phyloP scores from a whole-genome alignment of 1,284 basidiomycete genomes.

The Cronartium quercuum region DNA sequence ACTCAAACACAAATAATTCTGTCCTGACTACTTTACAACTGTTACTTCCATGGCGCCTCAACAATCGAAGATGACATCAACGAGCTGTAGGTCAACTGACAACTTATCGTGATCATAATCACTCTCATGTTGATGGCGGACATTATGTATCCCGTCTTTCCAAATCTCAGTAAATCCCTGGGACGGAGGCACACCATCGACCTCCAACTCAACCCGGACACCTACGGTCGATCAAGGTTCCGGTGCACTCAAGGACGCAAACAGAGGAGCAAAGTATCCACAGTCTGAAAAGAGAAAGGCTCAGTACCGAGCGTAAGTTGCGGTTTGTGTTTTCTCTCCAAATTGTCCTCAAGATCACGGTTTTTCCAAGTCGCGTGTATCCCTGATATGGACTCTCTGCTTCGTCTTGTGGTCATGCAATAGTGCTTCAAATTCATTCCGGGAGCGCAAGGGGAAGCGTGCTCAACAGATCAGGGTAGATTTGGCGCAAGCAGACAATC shows the following conservation, averaged over 20 bases:
- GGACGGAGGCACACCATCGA: background rate
- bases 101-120: too few species aligned
- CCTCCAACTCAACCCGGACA: background rate
- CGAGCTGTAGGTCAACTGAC: background rate
- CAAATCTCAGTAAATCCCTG: background rate
- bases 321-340: background rate
- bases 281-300: background rate
- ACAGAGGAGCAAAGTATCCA: background rate
- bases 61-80: background rate
- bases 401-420: too few species aligned
- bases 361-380: background rate
- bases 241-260: background rate
- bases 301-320: background rate
- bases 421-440: background rate
- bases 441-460: background rate
- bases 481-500: background rate
- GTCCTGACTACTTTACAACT: too few species aligned
- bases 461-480: background rate
- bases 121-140: too few species aligned
- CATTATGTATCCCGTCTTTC: background rate
- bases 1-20: too few species aligned
- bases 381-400: too few species aligned
- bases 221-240: background rate
- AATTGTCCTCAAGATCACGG: background rate
- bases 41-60: background rate